Conservation (phyloP, 345 rosid genomes). For the Heritiera littoralis region DNA sequence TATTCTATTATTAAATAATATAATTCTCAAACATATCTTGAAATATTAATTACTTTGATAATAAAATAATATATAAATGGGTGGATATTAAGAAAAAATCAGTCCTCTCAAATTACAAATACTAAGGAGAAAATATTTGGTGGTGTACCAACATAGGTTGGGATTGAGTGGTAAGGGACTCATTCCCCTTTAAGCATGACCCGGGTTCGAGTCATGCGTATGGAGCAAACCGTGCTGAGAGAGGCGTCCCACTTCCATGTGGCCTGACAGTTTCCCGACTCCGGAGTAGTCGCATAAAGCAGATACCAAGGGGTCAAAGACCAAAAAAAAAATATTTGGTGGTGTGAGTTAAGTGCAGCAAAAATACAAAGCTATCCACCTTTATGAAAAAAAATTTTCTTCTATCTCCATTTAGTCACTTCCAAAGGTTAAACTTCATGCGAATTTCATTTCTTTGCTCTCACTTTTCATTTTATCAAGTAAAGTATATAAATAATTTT, state of each 20-base stretch:
- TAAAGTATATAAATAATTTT: background rate
- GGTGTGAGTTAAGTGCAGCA: background rate
- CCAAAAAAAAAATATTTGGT: background rate
- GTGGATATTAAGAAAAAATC: background rate
- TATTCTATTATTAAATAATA: background rate
- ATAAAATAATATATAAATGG: background rate
- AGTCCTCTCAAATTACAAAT: background rate
- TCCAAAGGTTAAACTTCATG: background rate
- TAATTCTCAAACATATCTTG: background rate
- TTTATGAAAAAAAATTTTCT: background rate
- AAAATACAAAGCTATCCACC: background rate
- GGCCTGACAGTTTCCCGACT: no score
- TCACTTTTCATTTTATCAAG: background rate
- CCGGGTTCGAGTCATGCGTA: no score
- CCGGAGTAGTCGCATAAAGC: no score
- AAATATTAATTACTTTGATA: background rate
- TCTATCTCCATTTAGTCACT: background rate
- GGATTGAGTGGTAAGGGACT: no score
- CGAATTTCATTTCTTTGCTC: background rate
- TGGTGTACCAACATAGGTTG: background rate
- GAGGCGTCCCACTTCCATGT: no score
- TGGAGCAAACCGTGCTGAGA: no score
- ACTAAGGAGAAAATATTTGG: background rate
- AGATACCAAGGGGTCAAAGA: background rate
- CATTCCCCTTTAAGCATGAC: no score